Base-by-base conservation (phyloP, 805 yeast species). In the Cyberlindnera galapagoensis region DNA sequence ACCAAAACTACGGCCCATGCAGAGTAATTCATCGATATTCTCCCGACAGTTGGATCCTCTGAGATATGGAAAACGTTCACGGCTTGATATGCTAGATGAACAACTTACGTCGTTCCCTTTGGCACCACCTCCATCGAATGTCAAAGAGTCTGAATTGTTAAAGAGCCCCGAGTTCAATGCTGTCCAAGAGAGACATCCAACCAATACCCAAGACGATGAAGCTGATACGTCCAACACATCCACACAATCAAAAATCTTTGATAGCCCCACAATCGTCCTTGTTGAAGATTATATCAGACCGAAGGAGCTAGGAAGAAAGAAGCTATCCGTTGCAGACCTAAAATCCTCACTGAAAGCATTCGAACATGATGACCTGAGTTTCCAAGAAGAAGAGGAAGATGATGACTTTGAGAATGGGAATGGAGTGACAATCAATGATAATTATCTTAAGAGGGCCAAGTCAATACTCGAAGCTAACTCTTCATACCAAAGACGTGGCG, bases 271-370 rank as follows among this genome's bases (percentile, higher is more conserved):
- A 1, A 52, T 56, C 5, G 74, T 74, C 1, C 50, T 75, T 13
- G 67, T 75, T 8, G 82, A 75, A 43, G 82, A 75, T 44, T 75
- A 75, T 47, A 60, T 75, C 40, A 55, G 59, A 11, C 50, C 38
- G 5, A 40, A 36, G 25, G 39, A 26, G 9, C 13, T 34, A 7
- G 31, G 44, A 8, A 45, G 51, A 33, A 49, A 51, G 31, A 51
- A 52, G 28, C 32, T 59, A 0, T 59, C 66, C 3, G 57, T 62
- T 1, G 28, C 46, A 10, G 64, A 61, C 31, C 37, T 64, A 19
- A 60, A 57, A 36, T 43, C 42, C 15, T 52, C 61, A 1, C 24
- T 62, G 17, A 36, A 33, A 12, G 21, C 18, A 1, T 38, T 38
- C 13, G 40, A 35, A 15, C 7, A 12, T 21, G 35, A 35, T 13